Evolutionary conservation across 2,329 filamentous ascomycete species (phyloP), one percentile per base, ranked within the genome.

Genomic region (Cladosporium halotolerans): DNA sequence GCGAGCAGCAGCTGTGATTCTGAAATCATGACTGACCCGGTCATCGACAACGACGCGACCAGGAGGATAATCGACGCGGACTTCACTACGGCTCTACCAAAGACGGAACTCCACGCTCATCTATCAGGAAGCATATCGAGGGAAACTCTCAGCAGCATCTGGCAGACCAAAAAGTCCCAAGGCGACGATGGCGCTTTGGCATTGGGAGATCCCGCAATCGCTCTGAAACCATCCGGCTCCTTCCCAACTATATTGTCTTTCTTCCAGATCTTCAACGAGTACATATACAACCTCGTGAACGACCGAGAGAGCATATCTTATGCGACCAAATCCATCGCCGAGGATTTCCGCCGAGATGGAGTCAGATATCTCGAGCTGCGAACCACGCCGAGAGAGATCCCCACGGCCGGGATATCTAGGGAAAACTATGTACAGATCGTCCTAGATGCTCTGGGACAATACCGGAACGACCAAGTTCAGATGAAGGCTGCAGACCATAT

Each of bases 331-430:
- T 77, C 80, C 4, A 86, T 91, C 42, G 75, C 89, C 6, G 56
- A 72, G 16, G 79, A 83, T 61, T 95, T 93, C 63, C 74, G 79
- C 47, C 67, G 69, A 23, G 88, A 93, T 63, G 86, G 86, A 34
- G 84, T 92, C 13, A 76, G 80, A 53, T 92, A 93, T 65, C 77
- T 91, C 10, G 89, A 95, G 67, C 79, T 93, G 19, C 82, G 89
- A 41, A 92, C 88, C 0, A 93, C 88, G 1, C 89, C 89, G 1
- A 81, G 89, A 50, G 76, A 78, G 2, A 80, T 85, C 33, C 73
- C 77, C 3, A 65, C 69, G 0, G 72, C 74, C 5, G 70, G 70
- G 11, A 71, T 88, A 38, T 79, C 82, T 19, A 82, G 83, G 57
- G 77, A 78, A 3, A 73, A 75, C 51, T 92, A 93, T 68, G 76